These are phyloP conservation scores for Patellaria atrata DNA, from an alignment of 495 filamentous ascomycete genomes.

Conservation along the genomic window DNA sequence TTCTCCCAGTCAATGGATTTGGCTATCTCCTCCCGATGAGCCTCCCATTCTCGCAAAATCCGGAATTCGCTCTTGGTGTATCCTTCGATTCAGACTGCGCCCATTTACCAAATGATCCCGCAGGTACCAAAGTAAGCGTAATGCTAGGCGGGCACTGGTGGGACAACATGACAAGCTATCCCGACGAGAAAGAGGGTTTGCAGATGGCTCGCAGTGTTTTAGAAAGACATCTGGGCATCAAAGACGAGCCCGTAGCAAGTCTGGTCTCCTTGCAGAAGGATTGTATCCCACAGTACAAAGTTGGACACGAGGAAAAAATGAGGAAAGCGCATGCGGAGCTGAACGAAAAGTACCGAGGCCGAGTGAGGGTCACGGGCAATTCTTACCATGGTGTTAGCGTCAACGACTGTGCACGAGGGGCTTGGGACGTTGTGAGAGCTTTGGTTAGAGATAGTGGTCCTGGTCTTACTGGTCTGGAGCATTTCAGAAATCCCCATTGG, in stretches of 20 bases:
- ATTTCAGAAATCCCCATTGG: no score
- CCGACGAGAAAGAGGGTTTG: conserved; percentile 46
- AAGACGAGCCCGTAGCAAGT: conserved; percentile 38
- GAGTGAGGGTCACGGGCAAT: conserved; percentile 61
- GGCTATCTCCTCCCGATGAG: conserved; percentile 77
- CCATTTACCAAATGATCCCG: conserved; percentile 29
- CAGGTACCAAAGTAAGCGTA: conserved; percentile 79
- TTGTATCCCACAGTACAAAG: conserved; percentile 80
- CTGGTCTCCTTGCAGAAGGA: conserved; percentile 50
- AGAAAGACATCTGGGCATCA: conserved; percentile 58
- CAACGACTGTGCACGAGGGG: conserved; percentile 47
- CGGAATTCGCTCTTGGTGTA: conserved; percentile 73
- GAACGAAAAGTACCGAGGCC: conserved; percentile 40
- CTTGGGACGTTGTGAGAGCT: conserved; percentile 29
- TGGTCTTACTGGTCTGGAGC: no score
- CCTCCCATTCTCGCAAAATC: conserved; percentile 56
- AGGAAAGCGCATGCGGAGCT: conserved; percentile 40
- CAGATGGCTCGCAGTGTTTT: conserved; percentile 54
- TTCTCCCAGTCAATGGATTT: conserved; percentile 58
- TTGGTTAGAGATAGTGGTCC: no score
- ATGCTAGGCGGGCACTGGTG: conserved; percentile 95
- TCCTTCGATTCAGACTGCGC: conserved; percentile 72
- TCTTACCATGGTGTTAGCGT: conserved; percentile 55
- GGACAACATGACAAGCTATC: conserved; percentile 47
- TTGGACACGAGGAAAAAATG: conserved; percentile 60